Percentiles rank a stretch among this genome's conserved stretches.
Evolutionary conservation across 352 stramenopile genomes (phyloP).

Genomic region (Phytophthora sp.): DNA sequence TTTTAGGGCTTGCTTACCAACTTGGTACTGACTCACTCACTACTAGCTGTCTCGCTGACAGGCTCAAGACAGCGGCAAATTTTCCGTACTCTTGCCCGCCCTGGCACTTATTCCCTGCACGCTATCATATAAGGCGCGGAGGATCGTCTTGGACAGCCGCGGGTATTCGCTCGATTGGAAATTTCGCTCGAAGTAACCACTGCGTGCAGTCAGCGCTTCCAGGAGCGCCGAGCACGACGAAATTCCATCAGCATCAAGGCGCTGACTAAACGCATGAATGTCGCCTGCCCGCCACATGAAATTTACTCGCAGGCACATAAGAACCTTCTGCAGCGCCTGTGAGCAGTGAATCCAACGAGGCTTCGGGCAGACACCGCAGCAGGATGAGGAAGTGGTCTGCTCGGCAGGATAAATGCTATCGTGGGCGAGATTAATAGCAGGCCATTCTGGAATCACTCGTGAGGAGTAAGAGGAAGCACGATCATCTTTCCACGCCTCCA

Average conservation of each 20-base stretch:
- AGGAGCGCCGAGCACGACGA: constrained; percentile 51
- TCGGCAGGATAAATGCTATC: constrained; percentile 1
- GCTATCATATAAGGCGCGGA: constrained; percentile 32
- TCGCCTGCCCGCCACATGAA: constrained; percentile 52
- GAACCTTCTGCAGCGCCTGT: constrained; percentile 21
- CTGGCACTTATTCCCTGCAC: background rate
- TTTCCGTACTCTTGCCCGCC: background rate
- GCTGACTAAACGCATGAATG: constrained; percentile 37
- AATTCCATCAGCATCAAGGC: constrained; percentile 46
- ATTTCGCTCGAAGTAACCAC: constrained; percentile 48
- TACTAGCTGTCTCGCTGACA: too few relatives aligned
- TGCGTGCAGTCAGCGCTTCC: constrained; percentile 26
- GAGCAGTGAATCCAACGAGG: constrained; percentile 37
- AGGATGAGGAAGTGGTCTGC: background rate
- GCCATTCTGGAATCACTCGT: constrained; percentile 47
- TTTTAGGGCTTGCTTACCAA: too few relatives aligned
- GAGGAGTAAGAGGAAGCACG: constrained; percentile 20
- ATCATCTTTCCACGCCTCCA: constrained; percentile 57
- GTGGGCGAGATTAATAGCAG: constrained; percentile 28
- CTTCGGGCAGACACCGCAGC: background rate
- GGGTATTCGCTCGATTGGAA: constrained; percentile 58
- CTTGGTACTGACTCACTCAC: too few relatives aligned
- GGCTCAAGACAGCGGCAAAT: background rate
- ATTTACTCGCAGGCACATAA: constrained; percentile 42
- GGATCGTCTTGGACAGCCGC: constrained; percentile 54